A percentile compares a stretch with the other conserved stretches of the same genome.
Conservation (phyloP, 176 grass and related monocot genomes). For the Aegilops tauschii region DNA sequence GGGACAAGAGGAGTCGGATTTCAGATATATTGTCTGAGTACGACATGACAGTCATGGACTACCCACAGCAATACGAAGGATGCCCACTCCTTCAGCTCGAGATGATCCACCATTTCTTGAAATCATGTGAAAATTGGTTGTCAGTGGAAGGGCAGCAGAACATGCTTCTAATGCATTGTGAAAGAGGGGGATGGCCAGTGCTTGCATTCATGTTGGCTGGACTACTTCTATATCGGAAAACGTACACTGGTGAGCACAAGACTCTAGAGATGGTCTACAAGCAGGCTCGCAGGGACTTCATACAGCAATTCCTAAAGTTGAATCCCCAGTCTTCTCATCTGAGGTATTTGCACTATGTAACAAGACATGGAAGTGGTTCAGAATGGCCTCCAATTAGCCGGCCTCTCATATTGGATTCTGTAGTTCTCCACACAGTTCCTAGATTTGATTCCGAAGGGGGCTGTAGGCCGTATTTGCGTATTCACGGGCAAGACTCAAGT, state of each 20-base stretch:
- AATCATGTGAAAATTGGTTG: constrained; percentile 94
- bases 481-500: constrained; percentile 78
- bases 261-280: constrained; percentile 98
- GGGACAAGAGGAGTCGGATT: constrained; percentile 74
- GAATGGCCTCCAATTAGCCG: constrained; percentile 73
- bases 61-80: constrained; percentile 90
- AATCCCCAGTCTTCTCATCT: constrained; percentile 94
- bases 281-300: constrained; percentile 83
- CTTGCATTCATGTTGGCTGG: constrained; percentile 94
- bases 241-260: constrained; percentile 81
- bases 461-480: constrained; percentile 69
- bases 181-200: constrained; percentile 91
- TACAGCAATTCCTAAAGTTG: constrained; percentile 78
- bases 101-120: constrained; percentile 97
- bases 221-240: constrained; percentile 81
- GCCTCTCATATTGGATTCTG: constrained; percentile 55
- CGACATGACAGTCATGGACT: constrained; percentile 95
- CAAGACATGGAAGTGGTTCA: constrained; percentile 70
- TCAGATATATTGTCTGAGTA: constrained; percentile 94
- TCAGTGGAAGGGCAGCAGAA: constrained; percentile 93
- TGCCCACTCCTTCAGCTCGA: constrained; percentile 88
- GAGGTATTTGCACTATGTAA: constrained; percentile 94
- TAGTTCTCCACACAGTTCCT: constrained; percentile 63
- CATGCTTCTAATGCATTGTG: constrained; percentile 92
- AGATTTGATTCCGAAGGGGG: constrained; percentile 69